Base-by-base conservation (phyloP, 306 rosid species). In the Benincasa hispida region DNA sequence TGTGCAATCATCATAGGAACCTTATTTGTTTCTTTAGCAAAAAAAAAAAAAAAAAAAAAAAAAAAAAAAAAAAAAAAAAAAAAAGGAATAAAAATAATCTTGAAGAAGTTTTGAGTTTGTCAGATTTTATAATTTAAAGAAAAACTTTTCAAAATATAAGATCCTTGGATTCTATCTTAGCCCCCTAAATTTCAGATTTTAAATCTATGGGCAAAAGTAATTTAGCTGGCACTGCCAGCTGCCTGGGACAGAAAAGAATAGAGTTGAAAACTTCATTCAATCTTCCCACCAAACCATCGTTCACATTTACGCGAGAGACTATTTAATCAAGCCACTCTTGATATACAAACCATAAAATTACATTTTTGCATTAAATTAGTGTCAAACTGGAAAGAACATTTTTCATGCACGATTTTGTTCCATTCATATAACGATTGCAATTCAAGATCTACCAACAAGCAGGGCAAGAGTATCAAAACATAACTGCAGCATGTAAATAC, bases 111-210 rank as follows among this genome's bases (percentile, higher is more conserved):
- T 18, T n/a, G 10, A 37, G 73, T 28, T 10, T 39, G 22, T 22
- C 1, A 15, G 45, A 6, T 2, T 10, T 19, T 45, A 32, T 66
- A 27, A 37, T 37, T 37, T 10, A 37, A 37, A 37, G 25, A 32
- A 65, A n/a, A n/a, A n/a, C n/a, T 22, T 66, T 72, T 76, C 73
- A 61, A 76, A 82, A 58, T 58, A 67, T 45, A 21, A 21, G 32
- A 39, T 67, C 32, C 37, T 65, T 65, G 25, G 17, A 66, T 66
- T 66, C 32, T 41, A 59, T 13, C 5, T 41, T 41, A 67, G 12
- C 74, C 12, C 34, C 55, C 27, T 37, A 39, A 39, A 22, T 21
- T 39, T 67, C 54, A 35, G 28, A 21, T 66, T 27, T 5, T 35
- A 35, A 66, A 66, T 66, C 72, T 66, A 18, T 37, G 3, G 30